A percentile compares a stretch with the other conserved stretches of the same genome.
Evolutionary conservation across 768 basidiomycete species (phyloP).

Genomic region (Boletus fagicola): DNA sequence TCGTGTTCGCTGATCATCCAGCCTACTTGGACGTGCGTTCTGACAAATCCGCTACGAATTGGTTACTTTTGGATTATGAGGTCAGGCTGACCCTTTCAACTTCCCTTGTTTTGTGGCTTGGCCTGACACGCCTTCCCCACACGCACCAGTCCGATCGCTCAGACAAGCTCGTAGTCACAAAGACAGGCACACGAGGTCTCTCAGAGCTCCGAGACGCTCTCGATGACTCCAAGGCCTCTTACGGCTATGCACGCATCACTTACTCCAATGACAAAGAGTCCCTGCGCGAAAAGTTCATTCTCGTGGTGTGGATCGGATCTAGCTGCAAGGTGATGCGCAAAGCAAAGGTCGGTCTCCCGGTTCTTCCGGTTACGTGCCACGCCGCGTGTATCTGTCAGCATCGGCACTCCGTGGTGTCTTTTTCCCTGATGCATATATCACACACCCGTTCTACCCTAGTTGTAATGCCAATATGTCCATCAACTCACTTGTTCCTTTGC

Average conservation of each 20-base stretch:
- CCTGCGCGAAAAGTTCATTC: slow-evolving; percentile 84
- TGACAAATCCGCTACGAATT: slow-evolving; percentile 85
- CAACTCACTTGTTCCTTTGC: slow-evolving; percentile 25
- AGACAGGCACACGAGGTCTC: slow-evolving; percentile 79
- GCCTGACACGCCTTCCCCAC: slow-evolving; percentile 22
- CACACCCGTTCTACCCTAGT: slow-evolving; percentile 28
- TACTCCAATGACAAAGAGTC: slow-evolving; percentile 88
- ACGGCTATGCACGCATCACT: slow-evolving; percentile 78
- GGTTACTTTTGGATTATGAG: slow-evolving; percentile 89
- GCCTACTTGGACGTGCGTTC: slow-evolving; percentile 87
- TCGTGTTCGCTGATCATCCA: slow-evolving; percentile 28
- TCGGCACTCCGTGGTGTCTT: slow-evolving; percentile 6
- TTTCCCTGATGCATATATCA: slow-evolving; percentile 15
- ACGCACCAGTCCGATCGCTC: slow-evolving; percentile 60
- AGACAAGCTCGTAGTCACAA: slow-evolving; percentile 75
- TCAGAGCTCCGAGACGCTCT: slow-evolving; percentile 70
- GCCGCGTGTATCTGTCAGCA: slow-evolving; percentile 18
- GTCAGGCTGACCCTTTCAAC: slow-evolving; percentile 35
- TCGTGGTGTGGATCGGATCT: slow-evolving; percentile 81
- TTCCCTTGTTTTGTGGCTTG: background rate
- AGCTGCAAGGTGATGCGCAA: slow-evolving; percentile 87
- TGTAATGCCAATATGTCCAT: slow-evolving; percentile 25
- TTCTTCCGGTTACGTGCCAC: slow-evolving; percentile 18
- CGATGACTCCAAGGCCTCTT: slow-evolving; percentile 74
- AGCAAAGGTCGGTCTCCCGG: slow-evolving; percentile 64